These are phyloP conservation scores for Trypanosoma platydactyli DNA, from an alignment of 208 protist species.

Conservation along the genomic window DNA sequence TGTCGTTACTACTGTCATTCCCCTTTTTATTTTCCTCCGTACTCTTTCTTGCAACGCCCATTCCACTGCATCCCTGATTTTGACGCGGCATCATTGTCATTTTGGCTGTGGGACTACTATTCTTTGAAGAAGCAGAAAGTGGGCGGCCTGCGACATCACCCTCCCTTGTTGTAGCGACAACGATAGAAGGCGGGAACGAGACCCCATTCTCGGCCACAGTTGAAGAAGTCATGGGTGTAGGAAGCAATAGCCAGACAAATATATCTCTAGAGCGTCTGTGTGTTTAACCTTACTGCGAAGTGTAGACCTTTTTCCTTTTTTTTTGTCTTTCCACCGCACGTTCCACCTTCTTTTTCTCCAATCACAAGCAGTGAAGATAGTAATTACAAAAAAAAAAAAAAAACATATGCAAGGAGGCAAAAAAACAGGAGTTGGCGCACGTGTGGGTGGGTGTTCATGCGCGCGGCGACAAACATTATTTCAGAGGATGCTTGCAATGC, in stretches of 20 bases:
- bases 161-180: background rate
- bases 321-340: too few relatives aligned
- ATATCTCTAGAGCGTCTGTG: too few relatives aligned
- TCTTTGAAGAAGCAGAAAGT: background rate
- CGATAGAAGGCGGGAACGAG: background rate
- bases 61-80: background rate
- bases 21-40: background rate
- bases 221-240: background rate
- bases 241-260: too few relatives aligned
- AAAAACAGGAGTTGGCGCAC: slow-evolving; percentile 31
- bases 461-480: too few relatives aligned
- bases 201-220: background rate
- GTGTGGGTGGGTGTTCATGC: too few relatives aligned
- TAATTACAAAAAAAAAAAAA: slow-evolving; percentile 33
- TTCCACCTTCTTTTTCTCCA: background rate
- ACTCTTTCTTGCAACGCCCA: background rate
- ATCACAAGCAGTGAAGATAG: background rate
- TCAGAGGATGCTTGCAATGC: too few relatives aligned
- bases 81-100: background rate
- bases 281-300: too few relatives aligned
- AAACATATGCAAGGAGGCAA: too few relatives aligned
- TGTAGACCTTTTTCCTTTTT: too few relatives aligned
- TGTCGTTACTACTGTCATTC: too few relatives aligned
- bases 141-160: background rate
- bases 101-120: background rate